Conservation (phyloP, 2,329 filamentous ascomycete genomes). For the Paraphaeosphaeria sporulosa region DNA sequence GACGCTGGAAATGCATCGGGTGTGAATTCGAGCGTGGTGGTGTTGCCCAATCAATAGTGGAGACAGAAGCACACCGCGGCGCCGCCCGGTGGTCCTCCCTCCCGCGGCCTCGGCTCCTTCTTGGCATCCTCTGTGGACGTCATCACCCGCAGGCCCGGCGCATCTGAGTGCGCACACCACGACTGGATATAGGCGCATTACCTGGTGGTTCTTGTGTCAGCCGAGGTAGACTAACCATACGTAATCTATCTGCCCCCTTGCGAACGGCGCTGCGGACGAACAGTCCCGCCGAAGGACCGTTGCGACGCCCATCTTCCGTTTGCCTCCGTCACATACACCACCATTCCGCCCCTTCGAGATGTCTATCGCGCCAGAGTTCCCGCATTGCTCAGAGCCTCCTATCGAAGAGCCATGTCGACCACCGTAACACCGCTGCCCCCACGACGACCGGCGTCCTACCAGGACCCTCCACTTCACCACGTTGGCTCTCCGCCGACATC, state of each 20-base stretch:
- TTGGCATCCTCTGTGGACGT: neutral
- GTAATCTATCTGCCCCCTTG: neutral
- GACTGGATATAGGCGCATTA: neutral
- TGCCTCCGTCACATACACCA: constrained; percentile 14
- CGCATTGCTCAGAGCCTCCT: constrained; percentile 1
- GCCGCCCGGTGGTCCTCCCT: no score
- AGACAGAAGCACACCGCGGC: neutral
- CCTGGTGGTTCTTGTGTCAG: neutral
- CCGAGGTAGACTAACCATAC: neutral
- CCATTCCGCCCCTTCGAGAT: constrained; percentile 10
- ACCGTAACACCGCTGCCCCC: constrained; percentile 21
- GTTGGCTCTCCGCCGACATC: constrained; percentile 52
- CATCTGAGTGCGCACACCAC: neutral
- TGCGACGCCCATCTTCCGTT: constrained; percentile 1
- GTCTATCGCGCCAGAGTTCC: neutral
- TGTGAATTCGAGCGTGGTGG: neutral
- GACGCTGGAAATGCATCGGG: neutral
- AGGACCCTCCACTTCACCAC: constrained; percentile 50
- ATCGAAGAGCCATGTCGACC: neutral
- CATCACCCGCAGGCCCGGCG: neutral
- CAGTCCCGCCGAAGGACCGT: neutral
- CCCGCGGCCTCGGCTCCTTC: neutral
- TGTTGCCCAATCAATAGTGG: constrained; percentile 2
- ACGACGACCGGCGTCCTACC: constrained; percentile 30
- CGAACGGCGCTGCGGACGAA: constrained; percentile 5